These are phyloP conservation scores for Aspergillus sp. DNA, from an alignment of 2,329 filamentous ascomycete species.

Conservation along the genomic window DNA sequence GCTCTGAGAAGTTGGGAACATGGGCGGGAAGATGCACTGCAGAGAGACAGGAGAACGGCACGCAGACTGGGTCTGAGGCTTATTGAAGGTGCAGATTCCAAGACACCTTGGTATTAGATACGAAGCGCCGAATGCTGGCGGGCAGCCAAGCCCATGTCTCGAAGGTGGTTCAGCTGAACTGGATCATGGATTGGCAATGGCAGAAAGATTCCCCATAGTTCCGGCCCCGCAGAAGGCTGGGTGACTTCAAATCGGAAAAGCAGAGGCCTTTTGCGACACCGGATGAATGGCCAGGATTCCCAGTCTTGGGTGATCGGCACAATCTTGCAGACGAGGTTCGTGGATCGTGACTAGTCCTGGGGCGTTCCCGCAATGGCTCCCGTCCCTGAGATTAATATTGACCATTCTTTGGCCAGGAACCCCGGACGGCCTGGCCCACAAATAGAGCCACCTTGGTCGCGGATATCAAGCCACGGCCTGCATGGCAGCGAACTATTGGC, in stretches of 20 bases:
- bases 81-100: not conserved
- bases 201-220: not conserved
- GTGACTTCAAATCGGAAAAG: not conserved
- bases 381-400: slow-evolving; percentile 9
- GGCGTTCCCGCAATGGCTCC: slow-evolving; percentile 5
- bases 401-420: not conserved
- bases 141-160: not conserved
- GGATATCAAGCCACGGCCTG: not conserved
- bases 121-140: not conserved
- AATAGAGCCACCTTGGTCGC: not conserved
- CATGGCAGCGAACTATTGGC: not conserved
- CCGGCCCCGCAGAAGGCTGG: not conserved
- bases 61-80: slow-evolving; percentile 4
- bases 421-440: slow-evolving; percentile 4
- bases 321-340: slow-evolving; percentile 9
- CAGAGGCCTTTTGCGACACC: not conserved
- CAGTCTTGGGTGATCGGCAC: not conserved
- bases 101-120: not conserved
- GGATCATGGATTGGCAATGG: not conserved
- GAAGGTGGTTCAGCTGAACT: not conserved
- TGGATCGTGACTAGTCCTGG: not conserved
- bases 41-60: not conserved
- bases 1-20: not conserved
- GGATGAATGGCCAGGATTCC: not conserved
- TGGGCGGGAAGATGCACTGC: not conserved